Conservation (phyloP, 2,329 filamentous ascomycete genomes). For the Akanthomyces muscarius region DNA sequence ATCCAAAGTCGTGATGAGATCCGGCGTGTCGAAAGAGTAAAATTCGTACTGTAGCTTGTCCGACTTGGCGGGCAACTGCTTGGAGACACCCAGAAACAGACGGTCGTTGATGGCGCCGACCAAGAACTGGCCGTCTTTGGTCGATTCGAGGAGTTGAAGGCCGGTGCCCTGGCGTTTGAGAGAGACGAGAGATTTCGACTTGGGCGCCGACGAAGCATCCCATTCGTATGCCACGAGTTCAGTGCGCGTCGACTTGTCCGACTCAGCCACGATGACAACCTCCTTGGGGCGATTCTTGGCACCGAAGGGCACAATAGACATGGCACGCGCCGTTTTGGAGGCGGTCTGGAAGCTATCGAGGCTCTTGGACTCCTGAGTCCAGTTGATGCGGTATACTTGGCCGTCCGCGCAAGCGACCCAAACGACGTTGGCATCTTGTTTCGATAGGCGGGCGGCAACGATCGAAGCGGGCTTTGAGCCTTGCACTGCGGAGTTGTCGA, state of each 20-base stretch:
- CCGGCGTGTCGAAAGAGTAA: conserved; percentile 54
- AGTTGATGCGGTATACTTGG: conserved; percentile 54
- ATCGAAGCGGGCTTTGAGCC: conserved; percentile 31
- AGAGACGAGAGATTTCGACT: conserved; percentile 34
- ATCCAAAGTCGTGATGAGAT: conserved; percentile 65
- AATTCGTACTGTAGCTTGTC: conserved; percentile 47
- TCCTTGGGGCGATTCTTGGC: conserved; percentile 39
- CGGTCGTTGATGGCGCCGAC: conserved; percentile 38
- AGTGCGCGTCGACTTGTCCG: conserved; percentile 31
- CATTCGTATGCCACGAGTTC: conserved; percentile 46
- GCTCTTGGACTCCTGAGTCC: conserved; percentile 46
- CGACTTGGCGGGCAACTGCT: conserved; percentile 23
- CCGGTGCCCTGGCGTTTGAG: conserved; percentile 34
- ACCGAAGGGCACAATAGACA: conserved; percentile 36
- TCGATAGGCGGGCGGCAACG: conserved; percentile 39
- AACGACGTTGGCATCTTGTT: conserved; percentile 41
- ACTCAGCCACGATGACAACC: conserved; percentile 45
- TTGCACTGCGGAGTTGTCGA: conserved; percentile 26
- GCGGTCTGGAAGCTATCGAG: conserved; percentile 39
- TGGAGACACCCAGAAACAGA: conserved; percentile 33
- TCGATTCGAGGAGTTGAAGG: conserved; percentile 42
- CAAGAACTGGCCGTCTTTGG: conserved; percentile 55
- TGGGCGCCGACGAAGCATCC: conserved; percentile 26
- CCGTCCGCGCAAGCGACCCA: conserved; percentile 61
- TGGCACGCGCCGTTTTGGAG: conserved; percentile 42